Evolutionary conservation across 2,329 filamentous ascomycete genomes (phyloP).

Genomic region (Fusarium setosum): DNA sequence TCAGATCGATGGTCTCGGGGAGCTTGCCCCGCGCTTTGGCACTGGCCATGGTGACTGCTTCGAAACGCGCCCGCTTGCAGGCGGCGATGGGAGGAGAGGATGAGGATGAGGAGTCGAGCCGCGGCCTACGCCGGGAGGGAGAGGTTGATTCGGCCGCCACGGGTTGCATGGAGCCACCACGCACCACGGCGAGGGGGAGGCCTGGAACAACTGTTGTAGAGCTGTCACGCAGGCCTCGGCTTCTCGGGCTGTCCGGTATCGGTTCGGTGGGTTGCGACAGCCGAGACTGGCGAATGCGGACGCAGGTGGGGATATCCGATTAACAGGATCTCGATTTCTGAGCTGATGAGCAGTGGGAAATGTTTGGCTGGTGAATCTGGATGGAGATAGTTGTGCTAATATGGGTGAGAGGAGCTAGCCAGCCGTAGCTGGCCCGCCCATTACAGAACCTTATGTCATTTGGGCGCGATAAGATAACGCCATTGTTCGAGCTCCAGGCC

Average conservation of each 20-base stretch:
- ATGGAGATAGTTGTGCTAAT: no score
- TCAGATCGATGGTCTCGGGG: conserved; percentile 52
- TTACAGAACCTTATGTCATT: background rate
- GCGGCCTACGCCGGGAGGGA: conserved; percentile 53
- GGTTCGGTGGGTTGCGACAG: conserved; percentile 11
- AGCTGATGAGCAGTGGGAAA: background rate
- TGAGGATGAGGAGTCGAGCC: conserved; percentile 50
- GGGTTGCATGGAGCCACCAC: conserved; percentile 48
- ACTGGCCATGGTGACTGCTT: conserved; percentile 46
- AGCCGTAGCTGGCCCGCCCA: no score
- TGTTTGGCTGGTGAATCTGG: background rate
- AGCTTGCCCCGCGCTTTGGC: conserved; percentile 54
- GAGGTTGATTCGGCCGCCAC: conserved; percentile 43
- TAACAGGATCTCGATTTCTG: background rate
- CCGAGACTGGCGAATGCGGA: background rate
- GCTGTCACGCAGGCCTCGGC: conserved; percentile 44
- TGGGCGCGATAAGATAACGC: no score
- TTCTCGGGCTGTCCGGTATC: conserved; percentile 23
- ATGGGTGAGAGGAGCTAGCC: no score
- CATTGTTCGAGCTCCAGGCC: background rate
- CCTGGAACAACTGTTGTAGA: conserved; percentile 42
- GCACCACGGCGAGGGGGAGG: conserved; percentile 28
- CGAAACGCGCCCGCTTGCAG: conserved; percentile 49
- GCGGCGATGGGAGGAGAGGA: conserved; percentile 38
- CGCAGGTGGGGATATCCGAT: background rate